These are phyloP conservation scores for Benincasa hispida DNA, from an alignment of 306 rosid genomes.

Conservation along the genomic window DNA sequence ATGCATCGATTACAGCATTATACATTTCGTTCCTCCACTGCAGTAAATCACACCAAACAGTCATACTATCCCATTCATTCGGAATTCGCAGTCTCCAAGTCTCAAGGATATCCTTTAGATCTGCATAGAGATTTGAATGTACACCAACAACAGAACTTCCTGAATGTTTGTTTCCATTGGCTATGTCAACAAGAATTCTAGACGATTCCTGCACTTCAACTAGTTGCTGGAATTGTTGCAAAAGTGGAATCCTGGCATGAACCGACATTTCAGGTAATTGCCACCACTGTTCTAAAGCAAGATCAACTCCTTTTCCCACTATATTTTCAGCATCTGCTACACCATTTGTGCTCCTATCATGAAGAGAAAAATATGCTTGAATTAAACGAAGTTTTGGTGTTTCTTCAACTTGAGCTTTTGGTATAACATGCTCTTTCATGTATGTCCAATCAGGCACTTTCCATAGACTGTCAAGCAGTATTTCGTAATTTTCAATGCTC, in stretches of 20 bases:
- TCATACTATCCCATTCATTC: slow-evolving; percentile 97
- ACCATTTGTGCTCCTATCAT: slow-evolving; percentile 77
- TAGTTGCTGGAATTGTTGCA: slow-evolving; percentile 96
- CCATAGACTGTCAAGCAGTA: slow-evolving; percentile 92
- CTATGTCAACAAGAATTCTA: slow-evolving; percentile 69
- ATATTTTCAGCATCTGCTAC: slow-evolving; percentile 86
- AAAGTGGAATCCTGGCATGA: slow-evolving; percentile 91
- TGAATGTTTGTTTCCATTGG: slow-evolving; percentile 68
- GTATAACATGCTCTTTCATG: slow-evolving; percentile 88
- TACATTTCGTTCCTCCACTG: slow-evolving; percentile 99
- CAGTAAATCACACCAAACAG: slow-evolving; percentile 94
- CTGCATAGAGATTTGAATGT: slow-evolving; percentile 87
- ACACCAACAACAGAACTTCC: slow-evolving; percentile 65
- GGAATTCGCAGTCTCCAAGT: slow-evolving; percentile 99
- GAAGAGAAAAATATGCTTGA: slow-evolving; percentile 87
- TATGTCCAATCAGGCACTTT: slow-evolving; percentile 96
- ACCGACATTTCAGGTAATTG: slow-evolving; percentile 97
- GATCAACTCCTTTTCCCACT: slow-evolving; percentile 90
- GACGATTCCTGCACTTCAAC: slow-evolving; percentile 98
- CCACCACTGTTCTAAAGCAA: slow-evolving; percentile 99
- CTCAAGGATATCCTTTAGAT: slow-evolving; percentile 97
- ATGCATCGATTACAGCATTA: slow-evolving; percentile 86
- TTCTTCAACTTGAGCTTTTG: slow-evolving; percentile 99
- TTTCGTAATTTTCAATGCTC: slow-evolving; percentile 90
- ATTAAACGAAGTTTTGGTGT: slow-evolving; percentile 86